A percentile compares a stretch with the other conserved stretches of the same genome.
Conservation (phyloP, 768 basidiomycete genomes). For the Asterophora parasitica region DNA sequence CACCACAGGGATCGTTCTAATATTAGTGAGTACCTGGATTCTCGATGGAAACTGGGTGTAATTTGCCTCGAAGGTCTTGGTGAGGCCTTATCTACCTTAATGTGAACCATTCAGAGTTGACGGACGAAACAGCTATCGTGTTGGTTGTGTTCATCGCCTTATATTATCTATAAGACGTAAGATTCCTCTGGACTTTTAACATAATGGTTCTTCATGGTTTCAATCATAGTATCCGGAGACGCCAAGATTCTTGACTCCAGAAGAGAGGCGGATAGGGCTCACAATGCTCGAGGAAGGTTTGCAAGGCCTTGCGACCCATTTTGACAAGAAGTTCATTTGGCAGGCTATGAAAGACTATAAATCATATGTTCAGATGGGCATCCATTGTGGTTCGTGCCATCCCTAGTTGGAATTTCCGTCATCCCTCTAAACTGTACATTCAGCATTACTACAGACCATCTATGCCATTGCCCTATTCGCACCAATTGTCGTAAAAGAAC, state of each 20-base stretch:
- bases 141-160: slow-evolving; percentile 37
- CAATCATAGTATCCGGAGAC: slow-evolving; percentile 48
- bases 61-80: slow-evolving; percentile 41
- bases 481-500: slow-evolving; percentile 44
- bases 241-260: slow-evolving; percentile 45
- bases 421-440: background rate
- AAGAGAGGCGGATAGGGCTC: slow-evolving; percentile 36
- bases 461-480: slow-evolving; percentile 44
- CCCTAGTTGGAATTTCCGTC: background rate
- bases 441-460: slow-evolving; percentile 37
- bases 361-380: slow-evolving; percentile 33
- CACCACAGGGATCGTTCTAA: slow-evolving; percentile 29
- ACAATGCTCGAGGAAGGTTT: slow-evolving; percentile 40
- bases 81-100: background rate
- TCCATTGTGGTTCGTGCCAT: slow-evolving; percentile 35
- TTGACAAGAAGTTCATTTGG: slow-evolving; percentile 38
- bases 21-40: slow-evolving; percentile 20
- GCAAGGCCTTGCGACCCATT: slow-evolving; percentile 41
- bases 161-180: slow-evolving; percentile 52
- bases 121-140: slow-evolving; percentile 23
- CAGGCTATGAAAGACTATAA: slow-evolving; percentile 47
- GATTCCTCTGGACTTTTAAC: too few relatives aligned
- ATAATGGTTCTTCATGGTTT: too few relatives aligned
- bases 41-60: background rate
- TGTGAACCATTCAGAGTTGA: background rate